Base-by-base conservation (phyloP, 2,329 filamentous ascomycete species). In the Cladobotryum mycophilum region DNA sequence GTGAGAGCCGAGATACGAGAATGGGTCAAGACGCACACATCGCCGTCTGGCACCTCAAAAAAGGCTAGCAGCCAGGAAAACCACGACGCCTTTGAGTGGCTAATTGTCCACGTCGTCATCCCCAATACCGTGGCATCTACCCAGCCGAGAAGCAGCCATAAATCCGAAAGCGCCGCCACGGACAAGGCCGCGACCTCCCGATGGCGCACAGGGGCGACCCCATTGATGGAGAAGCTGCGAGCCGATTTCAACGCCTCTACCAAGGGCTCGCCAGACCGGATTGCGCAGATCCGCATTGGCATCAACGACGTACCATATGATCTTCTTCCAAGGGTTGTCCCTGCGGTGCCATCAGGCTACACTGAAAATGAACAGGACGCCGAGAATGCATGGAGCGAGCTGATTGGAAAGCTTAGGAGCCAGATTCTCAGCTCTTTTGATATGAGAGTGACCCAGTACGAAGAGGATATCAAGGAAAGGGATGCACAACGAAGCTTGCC, bases 11-110 rank as follows among this genome's bases (percentile, higher is more conserved):
- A 88, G 58, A 76, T 99, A 35, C 82, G 88, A 46, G 91, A 97
- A 57, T 99, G 93, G 93, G 81, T 97, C 61, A 95, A 93, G 67
- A 74, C 80, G 6, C 79, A 95, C 55, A 83, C 85, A 0, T 78
- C 82, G 0, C 73, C 80, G 0, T 74, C 81, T 2, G 74, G 70
- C 52, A 78, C 75, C 47, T 80, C 82, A 48, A 70, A 73, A 61
- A 69, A 73, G 30, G 66, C 71, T 17, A 88, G 76, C 61, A 84
- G 81, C 17, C 85, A 90, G 62, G 92, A 96, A 63, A 93, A 95
- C 55, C 93, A 99, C 63, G 92, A 99, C 72, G 92, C 93, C 1
- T 96, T 87, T 59, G 93, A 99, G 68, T 97, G 91, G 88, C 75
- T 99, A 57, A 88, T 99, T 49, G 65, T 99, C 18, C 93, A 99